These are phyloP conservation scores for Trametes villosa DNA, from an alignment of 768 basidiomycete species.

Conservation along the genomic window DNA sequence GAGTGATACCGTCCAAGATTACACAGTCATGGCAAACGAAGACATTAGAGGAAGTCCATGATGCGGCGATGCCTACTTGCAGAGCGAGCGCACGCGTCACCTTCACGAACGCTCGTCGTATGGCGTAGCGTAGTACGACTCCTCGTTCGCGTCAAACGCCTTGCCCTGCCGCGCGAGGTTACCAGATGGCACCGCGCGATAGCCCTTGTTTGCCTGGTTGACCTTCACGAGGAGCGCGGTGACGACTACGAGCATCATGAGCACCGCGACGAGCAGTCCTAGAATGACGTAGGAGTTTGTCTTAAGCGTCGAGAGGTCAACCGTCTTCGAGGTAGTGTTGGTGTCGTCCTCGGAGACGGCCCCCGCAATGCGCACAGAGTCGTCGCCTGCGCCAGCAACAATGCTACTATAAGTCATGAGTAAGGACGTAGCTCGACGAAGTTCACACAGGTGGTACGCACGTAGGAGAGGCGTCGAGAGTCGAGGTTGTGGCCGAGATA, in stretches of 20 bases:
- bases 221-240: neutral
- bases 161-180: neutral
- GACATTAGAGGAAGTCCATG: too few relatives aligned
- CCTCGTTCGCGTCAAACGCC: neutral
- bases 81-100: too few relatives aligned
- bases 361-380: neutral
- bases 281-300: slow-evolving; percentile 19
- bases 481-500: too few relatives aligned
- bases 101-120: neutral
- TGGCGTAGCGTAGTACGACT: neutral
- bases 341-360: neutral
- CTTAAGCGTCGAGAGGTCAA: slow-evolving; percentile 3
- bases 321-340: neutral
- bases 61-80: too few relatives aligned
- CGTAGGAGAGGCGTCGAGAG: too few relatives aligned
- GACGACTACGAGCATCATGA: slow-evolving; percentile 3
- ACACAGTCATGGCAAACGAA: too few relatives aligned
- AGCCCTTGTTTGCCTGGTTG: slow-evolving; percentile 3
- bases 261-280: neutral
- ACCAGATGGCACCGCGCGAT: neutral
- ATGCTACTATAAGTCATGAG: too few relatives aligned
- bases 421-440: too few relatives aligned
- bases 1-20: too few relatives aligned
- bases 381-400: neutral
- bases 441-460: too few relatives aligned